Percentiles rank a stretch among this genome's conserved stretches.
Conservation (phyloP, 2,329 filamentous ascomycete genomes). For the Alternaria ethzedia region DNA sequence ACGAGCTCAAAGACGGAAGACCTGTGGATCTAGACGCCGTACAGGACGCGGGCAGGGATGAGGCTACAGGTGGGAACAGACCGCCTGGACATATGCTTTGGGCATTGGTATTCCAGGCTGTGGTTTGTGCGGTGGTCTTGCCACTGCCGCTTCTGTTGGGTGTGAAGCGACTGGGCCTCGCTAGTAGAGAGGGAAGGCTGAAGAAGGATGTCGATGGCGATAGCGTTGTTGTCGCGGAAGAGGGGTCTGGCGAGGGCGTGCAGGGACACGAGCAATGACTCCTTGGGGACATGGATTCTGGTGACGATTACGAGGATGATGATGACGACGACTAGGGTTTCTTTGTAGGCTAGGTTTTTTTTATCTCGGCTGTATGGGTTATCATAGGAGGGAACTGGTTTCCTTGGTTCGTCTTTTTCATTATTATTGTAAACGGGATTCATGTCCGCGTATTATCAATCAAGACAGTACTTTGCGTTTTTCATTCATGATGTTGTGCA, state of each 20-base stretch:
- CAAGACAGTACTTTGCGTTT: background rate
- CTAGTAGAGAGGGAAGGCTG: constrained; percentile 37
- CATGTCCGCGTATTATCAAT: background rate
- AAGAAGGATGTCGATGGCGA: constrained; percentile 42
- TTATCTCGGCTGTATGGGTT: background rate
- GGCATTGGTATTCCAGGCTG: constrained; percentile 79
- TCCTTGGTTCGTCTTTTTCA: background rate
- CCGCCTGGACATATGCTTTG: constrained; percentile 76
- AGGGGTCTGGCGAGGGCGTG: constrained; percentile 12
- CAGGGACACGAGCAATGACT: constrained; percentile 26
- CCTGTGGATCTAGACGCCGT: constrained; percentile 37
- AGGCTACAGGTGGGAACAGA: constrained; percentile 24
- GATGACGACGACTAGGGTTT: background rate
- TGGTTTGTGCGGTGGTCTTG: constrained; percentile 68
- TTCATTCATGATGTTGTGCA: background rate
- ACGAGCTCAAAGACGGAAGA: constrained; percentile 66
- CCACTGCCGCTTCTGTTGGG: constrained; percentile 74
- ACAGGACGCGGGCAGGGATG: constrained; percentile 30
- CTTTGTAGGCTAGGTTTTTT: background rate
- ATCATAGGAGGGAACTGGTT: background rate
- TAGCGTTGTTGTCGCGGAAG: constrained; percentile 11
- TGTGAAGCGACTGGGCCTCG: constrained; percentile 64
- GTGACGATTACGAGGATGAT: background rate
- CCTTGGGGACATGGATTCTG: constrained; percentile 24
- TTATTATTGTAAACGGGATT: background rate